phyloP scores from a whole-genome alignment of 139 green algal species.

The Diplosphaera chodatii region DNA sequence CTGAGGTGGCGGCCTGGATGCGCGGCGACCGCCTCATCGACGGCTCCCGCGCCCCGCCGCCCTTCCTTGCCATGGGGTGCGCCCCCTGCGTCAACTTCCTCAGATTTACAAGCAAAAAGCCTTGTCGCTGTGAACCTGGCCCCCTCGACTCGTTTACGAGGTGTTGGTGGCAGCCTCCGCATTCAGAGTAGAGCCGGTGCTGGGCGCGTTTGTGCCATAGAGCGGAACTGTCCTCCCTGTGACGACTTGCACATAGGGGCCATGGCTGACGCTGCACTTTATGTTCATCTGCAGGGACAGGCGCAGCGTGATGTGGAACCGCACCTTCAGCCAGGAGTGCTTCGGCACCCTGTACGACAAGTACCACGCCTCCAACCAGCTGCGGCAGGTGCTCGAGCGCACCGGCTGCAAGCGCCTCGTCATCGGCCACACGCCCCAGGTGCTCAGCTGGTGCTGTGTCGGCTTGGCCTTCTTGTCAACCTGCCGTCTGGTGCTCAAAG shows the following conservation, averaged over 20 bases:
- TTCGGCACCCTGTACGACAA: conserved; percentile 56
- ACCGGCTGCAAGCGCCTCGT: conserved; percentile 68
- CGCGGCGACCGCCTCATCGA: conserved; percentile 42
- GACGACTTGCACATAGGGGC: too few species aligned
- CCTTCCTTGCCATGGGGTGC: conserved; percentile 85
- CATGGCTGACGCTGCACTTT: too few species aligned
- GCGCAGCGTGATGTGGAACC: conserved; percentile 86
- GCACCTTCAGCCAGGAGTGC: conserved; percentile 56
- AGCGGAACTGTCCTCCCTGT: too few species aligned
- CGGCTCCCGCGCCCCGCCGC: conserved; percentile 47
- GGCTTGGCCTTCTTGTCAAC: too few species aligned
- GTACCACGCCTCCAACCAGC: conserved; percentile 48
- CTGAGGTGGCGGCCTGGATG: conserved; percentile 86
- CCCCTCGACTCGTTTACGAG: too few species aligned
- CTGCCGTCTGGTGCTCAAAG: too few species aligned
- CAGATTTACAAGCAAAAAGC: too few species aligned
- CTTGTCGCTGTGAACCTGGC: too few species aligned
- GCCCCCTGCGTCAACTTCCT: neutral
- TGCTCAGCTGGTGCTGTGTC: too few species aligned
- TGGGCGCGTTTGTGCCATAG: too few species aligned
- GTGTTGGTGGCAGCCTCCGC: too few species aligned
- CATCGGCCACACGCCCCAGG: conserved; percentile 86
- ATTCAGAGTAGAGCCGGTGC: too few species aligned
- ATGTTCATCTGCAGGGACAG: conserved; percentile 37
- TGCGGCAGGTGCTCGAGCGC: conserved; percentile 50